Base-by-base conservation (phyloP, 2,329 filamentous ascomycete genomes). In the Thelonectria discophora region DNA sequence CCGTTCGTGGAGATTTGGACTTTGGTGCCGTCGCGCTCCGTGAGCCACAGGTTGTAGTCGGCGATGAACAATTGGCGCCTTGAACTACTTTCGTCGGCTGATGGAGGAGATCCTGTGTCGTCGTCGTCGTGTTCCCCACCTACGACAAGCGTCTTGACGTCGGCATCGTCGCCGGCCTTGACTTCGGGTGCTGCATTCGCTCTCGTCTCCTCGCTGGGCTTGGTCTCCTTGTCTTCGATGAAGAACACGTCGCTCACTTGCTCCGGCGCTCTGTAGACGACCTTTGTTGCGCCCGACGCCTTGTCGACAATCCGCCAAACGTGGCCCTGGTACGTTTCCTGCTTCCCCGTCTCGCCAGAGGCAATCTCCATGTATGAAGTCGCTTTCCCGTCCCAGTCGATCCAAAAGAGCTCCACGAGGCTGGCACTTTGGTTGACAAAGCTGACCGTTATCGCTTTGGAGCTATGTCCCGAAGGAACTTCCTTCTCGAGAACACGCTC, bases 381-480 rank as follows among this genome's bases (percentile, higher is more conserved):
- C 12, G 66, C 21, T 9, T 68, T 64, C 2, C 59, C 65, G 5
- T 66, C 27, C 58, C 67, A 69, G 45, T 68, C 64, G 17, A 74
- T 69, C 69, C 72, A 74, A 8, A 62, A 69, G 18, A 65, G 58
- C 5, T 55, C 61, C 17, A 74, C 49, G 10, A 53, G 48, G 7
- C 48, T 57, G 2, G 60, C 58, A 2, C 67, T 73, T 0, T 62
- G 66, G 46, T 74, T 74, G 49, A 71, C 52, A 17, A 74, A 69
- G 10, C 65, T 67, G 18, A 73, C 50, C 0, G 61, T 61, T 20
- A 67, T 62, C 3, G 24, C 30, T 3, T 59, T 49, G 11, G 18
- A 47, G 39, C 39, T 63, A 27, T 46, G 27, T 11, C 57, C 63
- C 39, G 72, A 74, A 24, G 64, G 57, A 1, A 62, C 47, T 58